Evolutionary conservation across 495 filamentous ascomycete species (phyloP).

Genomic region (Parathielavia hyrcaniae): DNA sequence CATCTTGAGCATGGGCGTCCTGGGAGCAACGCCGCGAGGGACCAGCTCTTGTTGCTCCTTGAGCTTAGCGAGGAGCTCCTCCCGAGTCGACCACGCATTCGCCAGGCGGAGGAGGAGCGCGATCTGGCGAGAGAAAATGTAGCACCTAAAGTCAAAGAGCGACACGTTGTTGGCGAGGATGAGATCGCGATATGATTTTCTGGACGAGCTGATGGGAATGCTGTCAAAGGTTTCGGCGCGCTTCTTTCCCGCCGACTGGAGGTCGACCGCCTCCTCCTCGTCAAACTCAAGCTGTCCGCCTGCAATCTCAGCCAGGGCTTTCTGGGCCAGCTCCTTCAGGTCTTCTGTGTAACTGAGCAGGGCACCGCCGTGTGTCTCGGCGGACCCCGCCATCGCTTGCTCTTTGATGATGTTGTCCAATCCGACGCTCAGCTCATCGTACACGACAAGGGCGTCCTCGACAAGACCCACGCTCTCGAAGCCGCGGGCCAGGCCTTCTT

Average conservation of each 20-base stretch:
- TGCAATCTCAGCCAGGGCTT: slow-evolving; percentile 35
- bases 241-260: slow-evolving; percentile 36
- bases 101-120: slow-evolving; percentile 75
- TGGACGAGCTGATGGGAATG: slow-evolving; percentile 63
- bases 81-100: slow-evolving; percentile 54
- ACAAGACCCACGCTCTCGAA: slow-evolving; percentile 96
- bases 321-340: slow-evolving; percentile 54
- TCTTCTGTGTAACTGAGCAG: slow-evolving; percentile 65
- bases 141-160: slow-evolving; percentile 92
- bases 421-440: slow-evolving; percentile 85
- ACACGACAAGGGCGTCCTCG: slow-evolving; percentile 86
- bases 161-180: slow-evolving; percentile 95
- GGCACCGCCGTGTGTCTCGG: slow-evolving; percentile 56
- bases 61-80: slow-evolving; percentile 52
- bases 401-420: slow-evolving; percentile 76
- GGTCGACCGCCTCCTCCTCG: slow-evolving; percentile 44
- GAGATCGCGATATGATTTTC: slow-evolving; percentile 82
- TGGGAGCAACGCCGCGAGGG: slow-evolving; percentile 47
- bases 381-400: slow-evolving; percentile 50
- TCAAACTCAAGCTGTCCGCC: slow-evolving; percentile 35
- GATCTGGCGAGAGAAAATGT: slow-evolving; percentile 87
- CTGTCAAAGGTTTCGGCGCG: slow-evolving; percentile 37
- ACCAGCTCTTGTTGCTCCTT: slow-evolving; percentile 51
- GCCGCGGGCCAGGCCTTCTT: slow-evolving; percentile 85
- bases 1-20: slow-evolving; percentile 39